These are phyloP conservation scores for Fusarium camptoceras DNA, from an alignment of 2,329 filamentous ascomycete species.

Conservation along the genomic window DNA sequence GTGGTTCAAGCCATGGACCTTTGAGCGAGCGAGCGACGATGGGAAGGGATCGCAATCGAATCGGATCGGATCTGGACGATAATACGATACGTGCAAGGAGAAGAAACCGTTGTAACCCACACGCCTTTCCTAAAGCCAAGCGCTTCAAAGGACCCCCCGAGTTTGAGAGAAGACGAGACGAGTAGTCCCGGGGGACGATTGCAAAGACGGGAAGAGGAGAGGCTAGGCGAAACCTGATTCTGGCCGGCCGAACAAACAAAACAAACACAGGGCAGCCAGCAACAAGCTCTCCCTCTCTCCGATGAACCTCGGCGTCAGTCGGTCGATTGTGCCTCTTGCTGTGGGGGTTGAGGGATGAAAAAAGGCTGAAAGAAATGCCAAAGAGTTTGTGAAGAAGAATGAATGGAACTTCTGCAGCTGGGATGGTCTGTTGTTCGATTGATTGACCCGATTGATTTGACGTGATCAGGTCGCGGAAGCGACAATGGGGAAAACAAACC, in stretches of 20 bases:
- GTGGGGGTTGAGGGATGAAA: not conserved
- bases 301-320: slow-evolving; percentile 27
- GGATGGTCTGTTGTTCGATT: slow-evolving; percentile 15
- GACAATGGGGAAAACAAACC: slow-evolving; percentile 28
- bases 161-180: slow-evolving; percentile 27
- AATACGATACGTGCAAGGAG: slow-evolving; percentile 3
- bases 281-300: slow-evolving; percentile 20
- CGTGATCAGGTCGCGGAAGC: slow-evolving; percentile 22
- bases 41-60: slow-evolving; percentile 23
- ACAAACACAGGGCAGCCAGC: slow-evolving; percentile 11
- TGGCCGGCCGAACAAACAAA: slow-evolving; percentile 26
- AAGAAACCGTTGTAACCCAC: slow-evolving; percentile 36
- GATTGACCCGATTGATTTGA: slow-evolving; percentile 13
- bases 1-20: slow-evolving; percentile 47
- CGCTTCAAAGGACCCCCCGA: slow-evolving; percentile 27
- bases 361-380: not conserved
- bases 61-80: not conserved
- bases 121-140: slow-evolving; percentile 13
- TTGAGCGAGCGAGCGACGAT: slow-evolving; percentile 1
- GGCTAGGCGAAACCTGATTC: slow-evolving; percentile 37
- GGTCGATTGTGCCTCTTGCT: slow-evolving; percentile 26
- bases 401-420: slow-evolving; percentile 17
- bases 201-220: slow-evolving; percentile 34
- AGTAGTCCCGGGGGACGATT: slow-evolving; percentile 22
- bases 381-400: slow-evolving; percentile 10